Evolutionary conservation across 192 early-diverging fungal species (phyloP).

Genomic region (Mortierella alpina): DNA sequence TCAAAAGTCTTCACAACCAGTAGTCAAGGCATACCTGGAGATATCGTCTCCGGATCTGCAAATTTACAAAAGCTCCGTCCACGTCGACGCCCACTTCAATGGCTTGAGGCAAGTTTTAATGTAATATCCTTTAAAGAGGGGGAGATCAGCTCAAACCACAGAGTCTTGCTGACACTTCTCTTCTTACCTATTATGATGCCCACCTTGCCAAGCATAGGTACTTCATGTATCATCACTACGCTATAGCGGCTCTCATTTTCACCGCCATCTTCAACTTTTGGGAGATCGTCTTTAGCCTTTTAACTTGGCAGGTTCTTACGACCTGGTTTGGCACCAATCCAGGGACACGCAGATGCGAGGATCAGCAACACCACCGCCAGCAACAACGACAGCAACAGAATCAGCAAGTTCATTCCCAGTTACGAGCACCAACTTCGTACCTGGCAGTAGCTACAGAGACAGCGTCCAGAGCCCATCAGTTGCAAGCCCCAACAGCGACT

Average conservation of each 20-base stretch:
- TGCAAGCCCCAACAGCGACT: no score
- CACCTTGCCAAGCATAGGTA: conserved; percentile 23
- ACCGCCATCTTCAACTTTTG: conserved; percentile 45
- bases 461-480: no score
- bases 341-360: no score
- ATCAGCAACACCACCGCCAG: background rate
- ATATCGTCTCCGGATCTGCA: conserved; percentile 51
- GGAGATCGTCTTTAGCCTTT: conserved; percentile 51
- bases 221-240: conserved; percentile 57
- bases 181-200: background rate
- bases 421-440: no score
- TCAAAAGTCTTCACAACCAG: conserved; percentile 34
- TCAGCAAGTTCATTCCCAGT: background rate
- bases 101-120: conserved; percentile 53
- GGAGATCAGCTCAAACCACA: background rate
- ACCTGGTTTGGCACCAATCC: background rate
- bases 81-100: conserved; percentile 61
- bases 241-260: conserved; percentile 52
- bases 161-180: background rate
- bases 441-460: background rate
- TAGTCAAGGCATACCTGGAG: conserved; percentile 43
- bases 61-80: conserved; percentile 53
- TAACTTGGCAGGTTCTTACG: conserved; percentile 48
- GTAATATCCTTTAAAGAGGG: background rate
- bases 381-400: background rate